phyloP scores from a whole-genome alignment of 139 green algal species.

The Coelastrella sp. region DNA sequence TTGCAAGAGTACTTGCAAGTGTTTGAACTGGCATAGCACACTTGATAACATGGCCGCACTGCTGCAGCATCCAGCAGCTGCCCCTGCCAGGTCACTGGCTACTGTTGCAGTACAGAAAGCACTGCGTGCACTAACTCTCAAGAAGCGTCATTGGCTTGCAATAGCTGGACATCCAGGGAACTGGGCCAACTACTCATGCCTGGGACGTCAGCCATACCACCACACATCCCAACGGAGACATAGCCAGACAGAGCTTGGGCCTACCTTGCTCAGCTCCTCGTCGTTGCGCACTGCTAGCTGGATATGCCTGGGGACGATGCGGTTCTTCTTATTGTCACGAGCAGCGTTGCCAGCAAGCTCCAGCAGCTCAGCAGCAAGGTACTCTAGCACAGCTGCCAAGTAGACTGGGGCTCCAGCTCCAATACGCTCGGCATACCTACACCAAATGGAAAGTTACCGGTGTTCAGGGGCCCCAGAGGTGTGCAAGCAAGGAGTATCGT shows the following conservation, averaged over 20 bases:
- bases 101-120: too few relatives aligned
- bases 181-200: too few relatives aligned
- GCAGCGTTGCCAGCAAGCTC: constrained; percentile 90
- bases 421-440: constrained; percentile 57
- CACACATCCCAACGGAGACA: constrained; percentile 58
- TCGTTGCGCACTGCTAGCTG: constrained; percentile 93
- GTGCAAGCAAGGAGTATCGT: not conserved
- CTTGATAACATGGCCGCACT: too few relatives aligned
- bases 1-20: too few relatives aligned
- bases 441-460: not conserved
- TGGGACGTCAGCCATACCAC: not conserved
- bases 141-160: too few relatives aligned
- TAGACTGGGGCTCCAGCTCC: constrained; percentile 75
- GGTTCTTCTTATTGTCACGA: constrained; percentile 95
- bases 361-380: constrained; percentile 80
- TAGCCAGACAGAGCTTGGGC: constrained; percentile 76
- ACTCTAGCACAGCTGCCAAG: constrained; percentile 76
- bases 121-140: too few relatives aligned
- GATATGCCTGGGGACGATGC: constrained; percentile 90
- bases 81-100: too few relatives aligned
- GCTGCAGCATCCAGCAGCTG: too few relatives aligned
- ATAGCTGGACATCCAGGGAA: too few relatives aligned
- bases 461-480: not conserved
- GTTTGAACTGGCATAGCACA: too few relatives aligned
- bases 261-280: constrained; percentile 90